These are phyloP conservation scores for Cryphonectria nitschkei DNA, from an alignment of 2,329 filamentous ascomycete species.

Conservation along the genomic window DNA sequence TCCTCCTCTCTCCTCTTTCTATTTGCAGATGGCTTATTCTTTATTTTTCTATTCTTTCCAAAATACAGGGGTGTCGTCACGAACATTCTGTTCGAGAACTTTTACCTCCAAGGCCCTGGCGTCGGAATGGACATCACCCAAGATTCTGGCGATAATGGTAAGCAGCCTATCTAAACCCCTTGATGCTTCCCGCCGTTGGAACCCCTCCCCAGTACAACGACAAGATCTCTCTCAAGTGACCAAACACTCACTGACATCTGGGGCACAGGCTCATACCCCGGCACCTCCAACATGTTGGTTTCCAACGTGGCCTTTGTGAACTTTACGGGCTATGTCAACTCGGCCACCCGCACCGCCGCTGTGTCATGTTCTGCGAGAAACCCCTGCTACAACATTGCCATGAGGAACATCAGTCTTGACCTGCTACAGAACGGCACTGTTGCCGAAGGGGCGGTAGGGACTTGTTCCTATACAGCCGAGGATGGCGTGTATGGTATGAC, in stretches of 20 bases:
- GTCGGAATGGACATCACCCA: slow-evolving; percentile 50
- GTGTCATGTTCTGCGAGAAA: slow-evolving; percentile 52
- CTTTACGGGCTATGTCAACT: slow-evolving; percentile 51
- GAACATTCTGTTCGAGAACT: slow-evolving; percentile 56
- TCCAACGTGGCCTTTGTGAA: slow-evolving; percentile 54
- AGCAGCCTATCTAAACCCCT: neutral
- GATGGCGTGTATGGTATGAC: slow-evolving; percentile 37
- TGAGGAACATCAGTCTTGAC: slow-evolving; percentile 35
- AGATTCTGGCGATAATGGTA: slow-evolving; percentile 50
- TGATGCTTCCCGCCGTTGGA: neutral
- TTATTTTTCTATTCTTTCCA: neutral
- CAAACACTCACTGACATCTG: neutral
- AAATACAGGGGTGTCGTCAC: slow-evolving; percentile 48
- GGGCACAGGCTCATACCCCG: slow-evolving; percentile 37
- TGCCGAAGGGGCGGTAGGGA: slow-evolving; percentile 34
- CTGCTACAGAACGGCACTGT: slow-evolving; percentile 26
- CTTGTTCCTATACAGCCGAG: slow-evolving; percentile 35
- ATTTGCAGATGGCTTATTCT: neutral
- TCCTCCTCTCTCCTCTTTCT: neutral
- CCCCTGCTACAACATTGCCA: slow-evolving; percentile 55
- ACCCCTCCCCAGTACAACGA: too few relatives aligned
- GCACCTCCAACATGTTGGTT: slow-evolving; percentile 55
- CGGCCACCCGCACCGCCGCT: slow-evolving; percentile 41
- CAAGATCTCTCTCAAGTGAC: too few relatives aligned
- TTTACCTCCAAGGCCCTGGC: slow-evolving; percentile 50